phyloP scores from a whole-genome alignment of 2,329 filamentous ascomycete genomes.

The Lasiodiplodia sp. region DNA sequence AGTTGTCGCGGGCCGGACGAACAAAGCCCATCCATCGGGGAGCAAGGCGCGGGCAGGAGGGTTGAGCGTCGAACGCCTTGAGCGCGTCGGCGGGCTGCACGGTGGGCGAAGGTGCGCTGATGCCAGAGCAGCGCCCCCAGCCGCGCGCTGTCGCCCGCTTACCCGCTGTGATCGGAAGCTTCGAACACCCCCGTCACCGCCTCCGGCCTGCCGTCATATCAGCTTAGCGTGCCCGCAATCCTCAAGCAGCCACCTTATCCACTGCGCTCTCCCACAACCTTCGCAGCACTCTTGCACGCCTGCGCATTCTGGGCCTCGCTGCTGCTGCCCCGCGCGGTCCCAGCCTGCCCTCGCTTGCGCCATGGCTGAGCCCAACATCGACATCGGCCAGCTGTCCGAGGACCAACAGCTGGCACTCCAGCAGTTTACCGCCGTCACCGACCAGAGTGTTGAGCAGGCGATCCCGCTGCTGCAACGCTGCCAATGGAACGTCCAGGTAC shows the following conservation, averaged over 20 bases:
- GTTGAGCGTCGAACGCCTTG: conserved; percentile 22
- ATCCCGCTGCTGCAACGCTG: conserved; percentile 81
- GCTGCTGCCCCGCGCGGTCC: conserved; percentile 18
- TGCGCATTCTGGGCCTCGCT: neutral
- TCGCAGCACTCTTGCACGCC: neutral
- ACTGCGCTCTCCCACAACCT: neutral
- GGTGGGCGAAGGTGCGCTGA: conserved; percentile 25
- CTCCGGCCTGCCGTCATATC: conserved; percentile 27
- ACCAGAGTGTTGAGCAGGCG: conserved; percentile 79
- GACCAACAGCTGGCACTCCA: conserved; percentile 84
- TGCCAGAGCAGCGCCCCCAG: conserved; percentile 22
- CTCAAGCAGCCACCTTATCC: conserved; percentile 17
- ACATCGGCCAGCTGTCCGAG: conserved; percentile 74
- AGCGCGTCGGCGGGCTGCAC: conserved; percentile 17
- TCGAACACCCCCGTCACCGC: conserved; percentile 23
- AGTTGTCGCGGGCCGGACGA: conserved; percentile 27
- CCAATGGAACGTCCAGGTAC: conserved; percentile 94
- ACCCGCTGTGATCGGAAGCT: conserved; percentile 24
- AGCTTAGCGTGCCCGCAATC: neutral
- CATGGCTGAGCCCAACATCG: conserved; percentile 43
- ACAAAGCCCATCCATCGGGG: conserved; percentile 30
- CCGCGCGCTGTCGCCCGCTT: conserved; percentile 15
- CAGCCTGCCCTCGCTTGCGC: conserved; percentile 3
- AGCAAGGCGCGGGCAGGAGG: conserved; percentile 9
- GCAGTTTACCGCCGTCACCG: conserved; percentile 87